phyloP scores from a whole-genome alignment of 768 basidiomycete genomes.

The Tylopilus vinaceipallidus region DNA sequence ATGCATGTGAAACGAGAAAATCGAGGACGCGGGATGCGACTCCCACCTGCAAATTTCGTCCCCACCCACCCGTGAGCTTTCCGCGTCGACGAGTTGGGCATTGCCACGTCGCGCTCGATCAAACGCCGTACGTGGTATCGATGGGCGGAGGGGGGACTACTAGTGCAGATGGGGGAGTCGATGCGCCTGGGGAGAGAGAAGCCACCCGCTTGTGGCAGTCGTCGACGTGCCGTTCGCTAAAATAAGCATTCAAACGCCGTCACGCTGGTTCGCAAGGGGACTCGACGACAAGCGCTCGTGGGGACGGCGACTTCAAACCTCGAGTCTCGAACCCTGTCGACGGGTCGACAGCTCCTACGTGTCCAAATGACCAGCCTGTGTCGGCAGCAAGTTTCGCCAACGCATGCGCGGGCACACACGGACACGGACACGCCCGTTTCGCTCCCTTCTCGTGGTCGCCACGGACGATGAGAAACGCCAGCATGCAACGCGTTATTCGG shows the following conservation, averaged over 20 bases:
- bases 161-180: too few relatives aligned
- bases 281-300: background rate
- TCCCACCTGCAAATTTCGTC: too few relatives aligned
- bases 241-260: background rate
- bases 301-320: background rate
- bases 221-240: background rate
- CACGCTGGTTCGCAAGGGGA: background rate
- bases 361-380: too few relatives aligned
- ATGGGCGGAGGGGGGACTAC: too few relatives aligned
- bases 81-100: too few relatives aligned
- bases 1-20: background rate
- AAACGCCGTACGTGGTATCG: too few relatives aligned
- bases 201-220: background rate
- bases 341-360: too few relatives aligned
- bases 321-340: background rate
- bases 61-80: background rate
- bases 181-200: background rate
- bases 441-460: background rate
- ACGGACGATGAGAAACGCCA: slow-evolving; percentile 4
- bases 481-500: too few relatives aligned
- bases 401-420: too few relatives aligned
- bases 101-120: too few relatives aligned
- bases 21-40: background rate
- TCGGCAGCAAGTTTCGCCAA: too few relatives aligned
- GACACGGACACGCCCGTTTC: background rate